Evolutionary conservation across 345 rosid species (phyloP).

Genomic region (Aethionema arabicum): DNA sequence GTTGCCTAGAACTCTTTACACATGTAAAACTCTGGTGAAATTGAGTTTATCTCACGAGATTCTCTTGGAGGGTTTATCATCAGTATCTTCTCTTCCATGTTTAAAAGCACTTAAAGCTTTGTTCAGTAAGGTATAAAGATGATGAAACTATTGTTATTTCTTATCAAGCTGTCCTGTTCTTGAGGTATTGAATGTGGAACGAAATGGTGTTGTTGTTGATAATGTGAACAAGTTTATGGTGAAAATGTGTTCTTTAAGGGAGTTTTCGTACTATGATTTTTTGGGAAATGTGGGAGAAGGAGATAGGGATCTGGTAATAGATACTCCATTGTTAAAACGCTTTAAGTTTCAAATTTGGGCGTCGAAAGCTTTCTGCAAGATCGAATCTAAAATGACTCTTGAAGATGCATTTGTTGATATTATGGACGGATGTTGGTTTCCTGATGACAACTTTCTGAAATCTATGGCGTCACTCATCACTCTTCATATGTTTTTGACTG

Average conservation of each 20-base stretch:
- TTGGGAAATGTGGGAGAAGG: neutral
- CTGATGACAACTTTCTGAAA: slow-evolving; percentile 4
- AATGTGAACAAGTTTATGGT: slow-evolving; percentile 17
- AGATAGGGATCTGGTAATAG: slow-evolving; percentile 5
- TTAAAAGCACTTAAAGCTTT: neutral
- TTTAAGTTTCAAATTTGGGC: no score
- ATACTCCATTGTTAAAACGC: no score
- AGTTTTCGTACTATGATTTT: rapidly evolving
- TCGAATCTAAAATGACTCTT: slow-evolving; percentile 16
- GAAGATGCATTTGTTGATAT: neutral
- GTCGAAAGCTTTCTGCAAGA: neutral
- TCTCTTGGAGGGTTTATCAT: slow-evolving; percentile 11
- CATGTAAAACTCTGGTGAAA: neutral
- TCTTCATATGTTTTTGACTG: neutral
- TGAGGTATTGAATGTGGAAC: neutral
- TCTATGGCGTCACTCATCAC: slow-evolving; percentile 7
- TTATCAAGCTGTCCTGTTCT: slow-evolving; percentile 21
- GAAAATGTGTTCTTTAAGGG: slow-evolving; percentile 19
- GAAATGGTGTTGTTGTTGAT: neutral
- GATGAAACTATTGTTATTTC: slow-evolving; percentile 18
- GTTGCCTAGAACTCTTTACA: slow-evolving; percentile 5
- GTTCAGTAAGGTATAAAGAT: neutral
- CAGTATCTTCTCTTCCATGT: neutral
- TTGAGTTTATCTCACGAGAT: neutral
- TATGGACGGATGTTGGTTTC: neutral